phyloP scores from a whole-genome alignment of 345 rosid genomes.

The Lagerstroemia speciosa region DNA sequence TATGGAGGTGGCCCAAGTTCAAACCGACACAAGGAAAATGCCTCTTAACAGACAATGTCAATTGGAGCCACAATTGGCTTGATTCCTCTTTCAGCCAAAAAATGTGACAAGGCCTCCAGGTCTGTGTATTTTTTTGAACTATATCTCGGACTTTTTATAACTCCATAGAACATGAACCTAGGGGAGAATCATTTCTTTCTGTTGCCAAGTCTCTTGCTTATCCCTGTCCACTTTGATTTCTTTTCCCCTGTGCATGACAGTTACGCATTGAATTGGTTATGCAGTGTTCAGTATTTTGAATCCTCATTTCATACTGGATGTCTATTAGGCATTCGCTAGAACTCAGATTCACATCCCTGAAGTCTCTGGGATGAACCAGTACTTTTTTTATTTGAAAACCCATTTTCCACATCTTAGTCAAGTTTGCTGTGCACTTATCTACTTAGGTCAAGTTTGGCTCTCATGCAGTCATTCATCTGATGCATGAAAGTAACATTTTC shows the following conservation, averaged over 20 bases:
- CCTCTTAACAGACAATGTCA: too few relatives aligned
- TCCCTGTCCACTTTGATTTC: background rate
- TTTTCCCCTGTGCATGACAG: background rate
- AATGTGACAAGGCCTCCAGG: background rate
- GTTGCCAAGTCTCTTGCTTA: background rate
- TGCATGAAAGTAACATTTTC: background rate
- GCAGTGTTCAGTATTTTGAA: too few relatives aligned
- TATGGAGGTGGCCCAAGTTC: slow-evolving; percentile 56
- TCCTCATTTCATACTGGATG: too few relatives aligned
- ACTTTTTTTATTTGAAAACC: background rate
- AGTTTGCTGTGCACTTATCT: background rate
- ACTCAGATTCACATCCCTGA: background rate
- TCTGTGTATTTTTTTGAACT: background rate
- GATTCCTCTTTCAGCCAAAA: background rate
- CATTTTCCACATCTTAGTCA: background rate
- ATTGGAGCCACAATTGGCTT: slow-evolving; percentile 17
- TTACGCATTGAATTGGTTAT: background rate
- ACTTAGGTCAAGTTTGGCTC: background rate
- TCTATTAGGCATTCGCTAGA: background rate
- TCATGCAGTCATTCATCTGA: slow-evolving; percentile 3
- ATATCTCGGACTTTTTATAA: background rate
- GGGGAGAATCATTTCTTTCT: slow-evolving; percentile 2
- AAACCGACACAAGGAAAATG: slow-evolving; percentile 31
- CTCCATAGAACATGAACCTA: background rate
- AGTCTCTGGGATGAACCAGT: background rate